Evolutionary conservation across 345 rosid genomes (phyloP).

Genomic region (Pelargonium nanum): DNA sequence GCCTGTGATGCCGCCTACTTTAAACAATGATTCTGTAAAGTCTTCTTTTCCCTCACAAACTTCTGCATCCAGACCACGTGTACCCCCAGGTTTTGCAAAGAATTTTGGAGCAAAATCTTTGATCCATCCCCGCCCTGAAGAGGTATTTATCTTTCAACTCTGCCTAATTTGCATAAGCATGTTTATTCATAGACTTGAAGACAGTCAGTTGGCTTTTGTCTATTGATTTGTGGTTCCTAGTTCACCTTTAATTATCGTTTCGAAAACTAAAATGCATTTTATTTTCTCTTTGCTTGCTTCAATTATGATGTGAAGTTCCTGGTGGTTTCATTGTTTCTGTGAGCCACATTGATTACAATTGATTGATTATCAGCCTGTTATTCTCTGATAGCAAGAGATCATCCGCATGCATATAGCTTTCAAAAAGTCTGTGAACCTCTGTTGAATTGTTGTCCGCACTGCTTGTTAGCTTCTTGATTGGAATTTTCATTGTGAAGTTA

Average conservation of each 20-base stretch:
- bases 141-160: conserved; percentile 51
- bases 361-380: too few relatives aligned
- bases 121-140: conserved; percentile 25
- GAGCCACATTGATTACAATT: not conserved
- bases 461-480: not conserved
- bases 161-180: not conserved
- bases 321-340: not conserved
- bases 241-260: not conserved
- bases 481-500: not conserved
- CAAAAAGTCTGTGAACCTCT: not conserved
- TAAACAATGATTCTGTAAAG: conserved; percentile 29
- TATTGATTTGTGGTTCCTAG: not conserved
- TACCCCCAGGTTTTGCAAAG: conserved; percentile 87
- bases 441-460: not conserved
- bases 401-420: not conserved
- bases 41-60: conserved; percentile 31
- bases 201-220: too few relatives aligned
- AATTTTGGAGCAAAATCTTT: conserved; percentile 40
- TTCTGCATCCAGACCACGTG: conserved; percentile 78
- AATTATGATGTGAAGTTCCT: too few relatives aligned
- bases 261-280: not conserved
- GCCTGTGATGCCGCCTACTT: conserved; percentile 15
- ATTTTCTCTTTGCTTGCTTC: not conserved
- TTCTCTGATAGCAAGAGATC: not conserved
- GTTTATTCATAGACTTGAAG: not conserved